Percentiles rank a stretch among this genome's conserved stretches.
Evolutionary conservation across 169 alveolate genomes (phyloP).

Genomic region (Eimeria praecox): DNA sequence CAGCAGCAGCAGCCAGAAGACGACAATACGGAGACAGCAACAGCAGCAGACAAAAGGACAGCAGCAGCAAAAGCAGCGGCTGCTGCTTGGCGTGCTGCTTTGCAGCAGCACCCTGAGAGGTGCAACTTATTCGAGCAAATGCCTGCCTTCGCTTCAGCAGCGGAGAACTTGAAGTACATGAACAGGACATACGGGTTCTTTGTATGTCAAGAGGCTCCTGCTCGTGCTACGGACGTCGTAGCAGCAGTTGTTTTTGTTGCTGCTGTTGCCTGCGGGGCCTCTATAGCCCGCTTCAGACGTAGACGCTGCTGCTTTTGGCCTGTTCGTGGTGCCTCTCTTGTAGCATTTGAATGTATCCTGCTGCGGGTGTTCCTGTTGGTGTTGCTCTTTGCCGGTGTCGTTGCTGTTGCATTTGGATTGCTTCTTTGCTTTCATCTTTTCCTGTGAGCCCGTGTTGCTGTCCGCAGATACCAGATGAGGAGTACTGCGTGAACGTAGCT

Average conservation of each 20-base stretch:
- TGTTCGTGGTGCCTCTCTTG: neutral
- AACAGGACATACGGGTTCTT: conserved; percentile 42
- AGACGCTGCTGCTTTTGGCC: conserved; percentile 30
- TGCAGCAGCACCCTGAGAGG: conserved; percentile 64
- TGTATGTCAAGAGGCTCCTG: neutral
- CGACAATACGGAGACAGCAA: neutral
- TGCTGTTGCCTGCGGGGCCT: too few species aligned
- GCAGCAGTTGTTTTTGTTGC: too few species aligned
- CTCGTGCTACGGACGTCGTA: too few species aligned
- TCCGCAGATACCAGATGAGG: conserved; percentile 61
- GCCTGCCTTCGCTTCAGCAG: conserved; percentile 62
- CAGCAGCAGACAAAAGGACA: neutral
- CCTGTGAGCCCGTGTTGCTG: neutral
- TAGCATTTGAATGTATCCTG: neutral
- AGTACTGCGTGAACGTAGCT: conserved; percentile 42
- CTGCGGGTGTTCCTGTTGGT: neutral
- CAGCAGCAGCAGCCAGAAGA: neutral
- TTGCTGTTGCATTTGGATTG: neutral
- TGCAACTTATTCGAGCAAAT: conserved; percentile 69
- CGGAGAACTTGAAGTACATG: conserved; percentile 56
- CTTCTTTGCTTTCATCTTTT: neutral
- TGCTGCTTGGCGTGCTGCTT: conserved; percentile 74
- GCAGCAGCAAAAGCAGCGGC: conserved; percentile 71
- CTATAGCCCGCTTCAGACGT: too few species aligned
- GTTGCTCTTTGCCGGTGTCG: neutral